Conservation (phyloP, 2,329 filamentous ascomycete genomes). For the Penicillium crustosum region DNA sequence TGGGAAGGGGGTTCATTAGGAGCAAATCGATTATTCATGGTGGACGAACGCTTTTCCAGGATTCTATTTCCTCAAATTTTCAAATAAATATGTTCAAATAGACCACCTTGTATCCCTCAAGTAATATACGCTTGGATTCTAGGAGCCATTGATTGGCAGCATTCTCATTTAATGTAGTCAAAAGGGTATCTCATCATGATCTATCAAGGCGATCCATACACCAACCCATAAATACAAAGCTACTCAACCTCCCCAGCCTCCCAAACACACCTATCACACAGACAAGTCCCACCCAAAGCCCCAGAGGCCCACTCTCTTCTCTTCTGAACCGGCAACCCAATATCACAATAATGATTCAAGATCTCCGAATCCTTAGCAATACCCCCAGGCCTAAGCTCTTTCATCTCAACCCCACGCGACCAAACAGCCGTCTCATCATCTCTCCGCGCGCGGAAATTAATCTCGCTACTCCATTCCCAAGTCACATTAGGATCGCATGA, state of each 20-base stretch:
- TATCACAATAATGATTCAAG: slow-evolving; percentile 91
- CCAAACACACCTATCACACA: slow-evolving; percentile 76
- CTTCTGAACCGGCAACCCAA: slow-evolving; percentile 72
- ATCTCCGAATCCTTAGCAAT: slow-evolving; percentile 81
- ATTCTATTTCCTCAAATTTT: not conserved
- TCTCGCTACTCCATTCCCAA: slow-evolving; percentile 77
- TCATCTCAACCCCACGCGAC: slow-evolving; percentile 22
- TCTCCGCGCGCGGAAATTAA: slow-evolving; percentile 39
- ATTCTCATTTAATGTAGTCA: not conserved
- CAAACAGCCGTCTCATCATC: slow-evolving; percentile 40
- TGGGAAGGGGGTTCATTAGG: not conserved
- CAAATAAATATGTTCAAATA: not conserved
- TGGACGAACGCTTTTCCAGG: not conserved
- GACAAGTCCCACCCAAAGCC: slow-evolving; percentile 83
- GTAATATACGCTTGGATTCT: not conserved
- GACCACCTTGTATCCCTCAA: not conserved
- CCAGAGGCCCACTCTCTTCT: slow-evolving; percentile 86
- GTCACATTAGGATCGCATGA: slow-evolving; percentile 91
- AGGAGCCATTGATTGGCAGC: not conserved
- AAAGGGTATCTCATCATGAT: slow-evolving; percentile 20
- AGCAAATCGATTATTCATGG: not conserved
- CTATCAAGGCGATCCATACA: slow-evolving; percentile 1
- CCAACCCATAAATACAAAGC: not conserved
- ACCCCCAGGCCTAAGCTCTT: slow-evolving; percentile 54
- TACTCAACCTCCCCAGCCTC: slow-evolving; percentile 53